Base-by-base conservation (phyloP, 2,329 filamentous ascomycete genomes). In the Metarhizium sp. region DNA sequence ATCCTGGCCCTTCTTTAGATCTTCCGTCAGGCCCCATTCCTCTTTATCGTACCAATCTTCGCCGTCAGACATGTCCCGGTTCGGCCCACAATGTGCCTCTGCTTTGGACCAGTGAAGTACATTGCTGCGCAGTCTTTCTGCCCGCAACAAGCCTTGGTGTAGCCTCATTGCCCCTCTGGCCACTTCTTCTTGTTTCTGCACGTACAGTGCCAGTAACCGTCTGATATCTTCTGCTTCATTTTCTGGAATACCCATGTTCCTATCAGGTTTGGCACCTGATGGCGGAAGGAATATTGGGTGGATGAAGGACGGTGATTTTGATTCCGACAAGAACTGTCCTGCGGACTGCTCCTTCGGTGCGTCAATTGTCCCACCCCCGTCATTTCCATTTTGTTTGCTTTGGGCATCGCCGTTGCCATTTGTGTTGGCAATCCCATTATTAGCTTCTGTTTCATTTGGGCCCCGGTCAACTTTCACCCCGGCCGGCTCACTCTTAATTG, bases 21-120 rank as follows among this genome's bases (percentile, higher is more conserved):
- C 85, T 58, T 88, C 86, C 8, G 82, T 79, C 51, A 94, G 69
- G 0, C 81, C 82, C 88, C 88, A 92, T 71, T 90, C 87, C 53
- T 90, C 86, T 64, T 81, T 82, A 69, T 95, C 90, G 66, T 91
- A 92, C 87, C 88, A 95, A 67, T 95, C 90, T 73, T 95, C 90
- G 11, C 88, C 88, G 66, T 95, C 90, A 52, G 87, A 91, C 85
- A 94, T 85, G 68, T 92, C 88, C 51, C 84, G 70, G 66, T 84
- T 82, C 18, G 74, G 66, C 2, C 84, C 82, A 53, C 75, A 77
- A 64, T 92, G 89, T 25, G 80, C 88, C 71, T 92, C 89, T 1
- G 89, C 86, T 67, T 90, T 90, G 61, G 85, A 80, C 85, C 87
- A 91, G 61, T 82, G 80, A 66, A 86, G 78, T 3, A 94, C 87